These are phyloP conservation scores for Boletus austroedulis DNA, from an alignment of 1,284 basidiomycete genomes.

Conservation along the genomic window DNA sequence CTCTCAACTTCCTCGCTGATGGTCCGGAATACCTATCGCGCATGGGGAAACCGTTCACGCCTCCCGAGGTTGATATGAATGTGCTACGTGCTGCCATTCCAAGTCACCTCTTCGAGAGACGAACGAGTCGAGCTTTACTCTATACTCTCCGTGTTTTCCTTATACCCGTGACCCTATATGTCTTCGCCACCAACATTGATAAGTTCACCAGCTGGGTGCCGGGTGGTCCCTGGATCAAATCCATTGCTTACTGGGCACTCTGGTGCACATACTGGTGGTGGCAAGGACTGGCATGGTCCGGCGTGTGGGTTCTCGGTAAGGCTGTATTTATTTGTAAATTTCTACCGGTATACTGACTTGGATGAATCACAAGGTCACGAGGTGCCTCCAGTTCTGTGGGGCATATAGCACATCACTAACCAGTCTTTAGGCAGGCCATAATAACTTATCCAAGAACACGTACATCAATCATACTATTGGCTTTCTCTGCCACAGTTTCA, in stretches of 20 bases:
- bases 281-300: constrained; percentile 1
- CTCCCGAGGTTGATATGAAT: background rate
- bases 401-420: background rate
- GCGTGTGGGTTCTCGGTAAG: constrained; percentile 3
- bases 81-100: background rate
- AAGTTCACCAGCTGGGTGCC: background rate
- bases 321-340: background rate
- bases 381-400: background rate
- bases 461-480: constrained; percentile 2
- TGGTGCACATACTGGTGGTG: constrained; percentile 6
- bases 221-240: background rate
- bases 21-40: constrained; percentile 1
- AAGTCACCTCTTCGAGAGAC: constrained; percentile 1
- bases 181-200: background rate
- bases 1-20: background rate
- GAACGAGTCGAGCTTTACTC: background rate
- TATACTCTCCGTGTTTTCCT: constrained; percentile 1
- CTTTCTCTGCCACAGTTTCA: constrained; percentile 1
- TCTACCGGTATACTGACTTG: background rate
- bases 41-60: background rate
- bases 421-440: background rate
- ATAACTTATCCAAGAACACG: background rate
- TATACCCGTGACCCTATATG: background rate
- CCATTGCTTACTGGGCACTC: background rate
- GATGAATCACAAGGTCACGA: background rate